Evolutionary conservation across 805 yeast species (phyloP).

Genomic region (Ascoidea tarda): DNA sequence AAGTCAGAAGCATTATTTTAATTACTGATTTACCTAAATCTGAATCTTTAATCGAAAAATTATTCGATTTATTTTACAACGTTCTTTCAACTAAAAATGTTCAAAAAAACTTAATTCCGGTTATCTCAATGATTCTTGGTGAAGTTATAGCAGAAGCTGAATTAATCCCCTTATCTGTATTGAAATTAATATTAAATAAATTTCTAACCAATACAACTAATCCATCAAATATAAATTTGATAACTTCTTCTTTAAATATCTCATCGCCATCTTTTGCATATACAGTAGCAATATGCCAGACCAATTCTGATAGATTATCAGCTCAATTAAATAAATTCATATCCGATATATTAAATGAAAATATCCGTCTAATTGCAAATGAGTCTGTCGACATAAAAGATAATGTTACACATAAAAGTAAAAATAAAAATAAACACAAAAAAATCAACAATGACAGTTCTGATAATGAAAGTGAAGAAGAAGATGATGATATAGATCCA

Average conservation of each 20-base stretch:
- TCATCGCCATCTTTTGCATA: constrained; percentile 17
- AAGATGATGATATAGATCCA: constrained; percentile 13
- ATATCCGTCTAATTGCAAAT: constrained; percentile 14
- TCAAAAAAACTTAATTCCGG: constrained; percentile 35
- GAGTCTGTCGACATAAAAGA: not conserved
- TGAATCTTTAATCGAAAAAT: constrained; percentile 31
- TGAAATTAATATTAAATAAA: constrained; percentile 51
- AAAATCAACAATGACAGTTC: constrained; percentile 1
- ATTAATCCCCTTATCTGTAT: constrained; percentile 41
- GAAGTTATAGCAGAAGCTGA: constrained; percentile 66
- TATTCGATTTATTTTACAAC: constrained; percentile 53
- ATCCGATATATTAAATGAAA: constrained; percentile 57
- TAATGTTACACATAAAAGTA: too few relatives aligned
- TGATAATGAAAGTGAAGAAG: constrained; percentile 12
- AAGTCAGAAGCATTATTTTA: constrained; percentile 59
- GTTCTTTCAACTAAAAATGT: constrained; percentile 32
- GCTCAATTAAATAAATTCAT: constrained; percentile 67
- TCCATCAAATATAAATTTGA: constrained; percentile 6
- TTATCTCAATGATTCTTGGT: constrained; percentile 51
- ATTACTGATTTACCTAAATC: constrained; percentile 59
- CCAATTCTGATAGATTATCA: constrained; percentile 60
- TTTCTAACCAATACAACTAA: constrained; percentile 26
- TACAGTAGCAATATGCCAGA: constrained; percentile 35
- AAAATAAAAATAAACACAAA: constrained; percentile 1
- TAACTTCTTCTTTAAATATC: constrained; percentile 12